Conservation (phyloP, 345 rosid species). For the Sonneratia caseolaris region DNA sequence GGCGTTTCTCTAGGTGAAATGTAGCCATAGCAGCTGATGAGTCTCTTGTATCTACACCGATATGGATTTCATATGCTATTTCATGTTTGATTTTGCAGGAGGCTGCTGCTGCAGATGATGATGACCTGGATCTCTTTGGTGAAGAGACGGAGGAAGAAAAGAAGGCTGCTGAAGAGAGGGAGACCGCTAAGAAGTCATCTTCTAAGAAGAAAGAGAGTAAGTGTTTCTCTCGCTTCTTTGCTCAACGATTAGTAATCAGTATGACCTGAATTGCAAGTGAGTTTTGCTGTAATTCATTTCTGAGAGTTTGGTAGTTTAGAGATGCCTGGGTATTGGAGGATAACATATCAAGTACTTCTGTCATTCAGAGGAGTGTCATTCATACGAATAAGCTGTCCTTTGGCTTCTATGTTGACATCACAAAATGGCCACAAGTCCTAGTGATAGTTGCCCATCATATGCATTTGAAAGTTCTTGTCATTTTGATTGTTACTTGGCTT, state of each 20-base stretch:
- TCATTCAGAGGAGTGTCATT: neutral
- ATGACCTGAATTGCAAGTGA: neutral
- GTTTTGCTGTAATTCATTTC: neutral
- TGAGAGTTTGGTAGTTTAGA: neutral
- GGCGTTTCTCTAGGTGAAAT: neutral
- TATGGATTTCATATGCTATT: neutral
- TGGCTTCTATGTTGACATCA: neutral
- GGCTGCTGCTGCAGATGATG: slow-evolving; percentile 65
- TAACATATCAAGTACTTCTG: neutral
- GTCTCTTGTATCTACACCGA: neutral
- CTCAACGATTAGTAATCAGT: neutral
- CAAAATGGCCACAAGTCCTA: neutral
- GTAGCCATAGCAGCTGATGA: too few relatives aligned
- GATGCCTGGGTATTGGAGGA: neutral
- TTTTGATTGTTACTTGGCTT: neutral
- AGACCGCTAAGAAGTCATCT: slow-evolving; percentile 58
- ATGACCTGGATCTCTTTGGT: slow-evolving; percentile 85
- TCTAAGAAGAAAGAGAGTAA: slow-evolving; percentile 10
- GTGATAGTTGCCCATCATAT: neutral
- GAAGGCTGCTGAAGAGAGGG: slow-evolving; percentile 90
- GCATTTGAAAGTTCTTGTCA: neutral
- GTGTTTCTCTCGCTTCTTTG: neutral
- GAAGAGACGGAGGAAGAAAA: slow-evolving; percentile 96
- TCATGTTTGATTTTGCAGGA: slow-evolving; percentile 12
- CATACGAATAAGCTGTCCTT: neutral